Evolutionary conservation across 805 yeast species (phyloP), one percentile per base, ranked within the genome.

Genomic region (Cyberlindnera maritima): DNA sequence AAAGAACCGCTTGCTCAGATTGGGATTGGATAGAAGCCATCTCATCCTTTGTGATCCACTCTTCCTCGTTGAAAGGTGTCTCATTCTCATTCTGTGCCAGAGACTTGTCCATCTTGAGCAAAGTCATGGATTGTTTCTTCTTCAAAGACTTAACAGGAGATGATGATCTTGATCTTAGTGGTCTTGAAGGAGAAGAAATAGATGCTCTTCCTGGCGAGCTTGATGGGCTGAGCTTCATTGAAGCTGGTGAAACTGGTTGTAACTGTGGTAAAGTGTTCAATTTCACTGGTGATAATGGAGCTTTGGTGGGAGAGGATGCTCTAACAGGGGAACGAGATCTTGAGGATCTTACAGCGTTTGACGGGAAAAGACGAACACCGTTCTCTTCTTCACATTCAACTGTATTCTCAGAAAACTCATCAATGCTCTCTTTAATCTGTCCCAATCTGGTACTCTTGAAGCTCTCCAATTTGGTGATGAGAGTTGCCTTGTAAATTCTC

Each of bases 401-500:
- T 9, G 19, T 6, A 26, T 17, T 29, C 10, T 42, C 49, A 21
- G 43, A 32, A 18, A 45, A 42, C 14, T 40, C 46, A 4, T 49
- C 50, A 15, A 40, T 18, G 2, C 43, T 38, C 21, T 53, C 55
- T 39, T 42, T 54, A 17, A 56, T 53, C 14, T 47, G 36, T 2
- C 50, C 56, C 40, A 56, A 39, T 23, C 46, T 49, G 9, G 7
- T 2, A 11, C 12, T 17, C 39, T 35, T 51, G 35, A 44, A 39
- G 13, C 36, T n/a, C 26, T 60, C 59, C n/a, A 60, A 19, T 21
- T 46, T 61, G 1, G 52, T 39, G 9, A 58, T 37, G 5, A 61
- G 15, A 14, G 61, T 61, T 2, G 81, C 83, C 55, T 75, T 76
- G 61, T 75, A 83, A 11, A 85, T 76, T 41, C 91, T 65, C 11